Conservation (phyloP, 2,329 filamentous ascomycete species). For the Rhytidhysteron rufulum region DNA sequence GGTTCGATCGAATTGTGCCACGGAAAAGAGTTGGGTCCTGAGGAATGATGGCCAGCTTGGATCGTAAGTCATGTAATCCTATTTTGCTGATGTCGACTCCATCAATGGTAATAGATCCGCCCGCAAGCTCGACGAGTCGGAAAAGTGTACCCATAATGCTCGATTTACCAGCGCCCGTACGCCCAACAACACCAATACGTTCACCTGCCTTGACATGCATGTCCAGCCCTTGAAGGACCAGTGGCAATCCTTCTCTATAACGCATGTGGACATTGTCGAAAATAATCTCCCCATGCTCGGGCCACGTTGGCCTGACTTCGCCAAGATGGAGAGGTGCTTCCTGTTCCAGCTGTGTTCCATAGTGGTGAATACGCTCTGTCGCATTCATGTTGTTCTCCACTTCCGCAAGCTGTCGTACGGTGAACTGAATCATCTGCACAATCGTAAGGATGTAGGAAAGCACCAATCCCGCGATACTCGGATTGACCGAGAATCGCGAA, state of each 20-base stretch:
- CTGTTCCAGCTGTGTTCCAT: slow-evolving; percentile 80
- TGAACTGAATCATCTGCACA: slow-evolving; percentile 94
- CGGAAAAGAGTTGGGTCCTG: slow-evolving; percentile 82
- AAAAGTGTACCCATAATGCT: slow-evolving; percentile 82
- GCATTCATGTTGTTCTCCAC: slow-evolving; percentile 99
- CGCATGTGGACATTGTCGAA: slow-evolving; percentile 51
- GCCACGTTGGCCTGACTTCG: slow-evolving; percentile 74
- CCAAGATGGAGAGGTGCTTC: slow-evolving; percentile 77
- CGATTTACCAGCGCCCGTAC: slow-evolving; percentile 78
- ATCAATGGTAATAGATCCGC: slow-evolving; percentile 47
- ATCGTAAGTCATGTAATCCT: slow-evolving; percentile 71
- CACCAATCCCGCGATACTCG: slow-evolving; percentile 81
- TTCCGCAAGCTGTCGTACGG: slow-evolving; percentile 87
- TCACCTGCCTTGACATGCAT: slow-evolving; percentile 74
- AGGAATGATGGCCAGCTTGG: slow-evolving; percentile 75
- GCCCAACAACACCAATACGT: slow-evolving; percentile 75
- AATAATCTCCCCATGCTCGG: slow-evolving; percentile 69
- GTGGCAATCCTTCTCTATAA: slow-evolving; percentile 47
- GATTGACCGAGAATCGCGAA: slow-evolving; percentile 77
- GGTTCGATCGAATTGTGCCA: slow-evolving; percentile 73
- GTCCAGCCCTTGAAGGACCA: slow-evolving; percentile 46
- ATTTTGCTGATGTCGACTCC: slow-evolving; percentile 62
- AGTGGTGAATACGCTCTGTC: slow-evolving; percentile 87
- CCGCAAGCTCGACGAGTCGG: slow-evolving; percentile 56
- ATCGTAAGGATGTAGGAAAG: slow-evolving; percentile 91